Evolutionary conservation across 495 filamentous ascomycete species (phyloP), one percentile per base, ranked within the genome.

Genomic region (Aspergillus ostianus): DNA sequence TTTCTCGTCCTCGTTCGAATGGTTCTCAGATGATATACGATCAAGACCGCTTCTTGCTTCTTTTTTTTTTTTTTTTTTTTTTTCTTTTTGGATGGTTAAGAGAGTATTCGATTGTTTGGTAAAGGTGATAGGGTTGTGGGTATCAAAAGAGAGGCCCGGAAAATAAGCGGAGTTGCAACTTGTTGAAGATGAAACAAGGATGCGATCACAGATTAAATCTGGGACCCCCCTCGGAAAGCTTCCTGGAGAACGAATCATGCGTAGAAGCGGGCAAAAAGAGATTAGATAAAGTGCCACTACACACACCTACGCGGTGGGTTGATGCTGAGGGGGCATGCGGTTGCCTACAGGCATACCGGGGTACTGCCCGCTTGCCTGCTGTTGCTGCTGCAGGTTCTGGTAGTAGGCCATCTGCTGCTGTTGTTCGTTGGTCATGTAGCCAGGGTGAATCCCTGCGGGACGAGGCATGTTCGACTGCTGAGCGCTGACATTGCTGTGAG

Each of bases 401-500:
- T 84, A 82, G 69, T 84, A 84, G 46, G 80, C 81, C 75, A 83
- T 80, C 65, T 82, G 79, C 67, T 84, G 81, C 56, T 84, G 82
- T 61, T 85, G 79, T 61, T 82, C 80, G 13, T 76, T 79, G 62
- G 82, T 82, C 77, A 84, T 84, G 64, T 81, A 81, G 52, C 78
- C 77, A 12, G 74, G 79, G 50, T 79, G 79, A 65, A 81, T 79
- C 17, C 76, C 77, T 7, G 65, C 67, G 7, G 78, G 77, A 51
- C 80, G 80, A 45, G 77, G 70, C 65, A 84, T 82, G 67, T 76
- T 80, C 27, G 75, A 63, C 65, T 82, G 81, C 36, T 76, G 80
- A 29, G 81, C 73, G 57, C 79, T 81, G 60, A 84, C 76, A 51
- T 80, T 81, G 64, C 62, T 73, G 63, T 84, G 81, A 51, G 67